Base-by-base conservation (phyloP, 495 filamentous ascomycete species). In the Rostrohypoxylon terebratum region DNA sequence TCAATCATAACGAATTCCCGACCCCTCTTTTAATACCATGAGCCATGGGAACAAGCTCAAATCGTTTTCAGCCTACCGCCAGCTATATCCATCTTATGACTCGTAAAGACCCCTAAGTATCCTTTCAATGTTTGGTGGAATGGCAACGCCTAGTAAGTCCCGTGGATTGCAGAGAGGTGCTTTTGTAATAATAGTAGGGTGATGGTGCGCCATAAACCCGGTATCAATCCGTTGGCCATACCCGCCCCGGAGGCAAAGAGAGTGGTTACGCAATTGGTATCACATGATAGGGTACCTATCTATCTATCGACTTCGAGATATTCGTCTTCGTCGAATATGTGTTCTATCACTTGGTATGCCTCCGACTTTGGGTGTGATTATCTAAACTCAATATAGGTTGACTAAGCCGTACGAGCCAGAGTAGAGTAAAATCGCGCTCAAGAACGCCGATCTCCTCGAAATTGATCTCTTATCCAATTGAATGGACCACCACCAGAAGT, bases 381-480 rank as follows among this genome's bases (percentile, higher is more conserved):
- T 16, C 36, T 45, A 20, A 20, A 1, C 25, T 16, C 25, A 20
- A 54, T 36, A 18, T 31, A 18, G 11, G 21, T n/a, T 23, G 9
- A 45, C 10, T 20, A 34, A 42, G 33, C 50, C 13, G 11, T 20
- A 18, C 28, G 16, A 44, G 53, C 16, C 20, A 55, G 16, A 66
- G 13, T 10, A 16, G 28, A 28, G 28, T 28, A 59, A 9, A 13
- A 40, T 31, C 14, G n/a, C 42, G 34, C 18, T 71, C n/a, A 71
- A n/a, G 53, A 44, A 13, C 72, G 72, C 28, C 72, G 71, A 28
- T 75, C 75, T 20, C 76, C 77, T 58, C 72, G 44, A 38, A 82
- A 81, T 20, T 74, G 79, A 44, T 80, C 80, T 59, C 81, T 70
- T 23, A 84, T 28, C 82, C 82, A 84, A 51, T 61, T 42, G 8